phyloP scores from a whole-genome alignment of 2,329 filamentous ascomycete species.

The Emergomyces pasteurianus region DNA sequence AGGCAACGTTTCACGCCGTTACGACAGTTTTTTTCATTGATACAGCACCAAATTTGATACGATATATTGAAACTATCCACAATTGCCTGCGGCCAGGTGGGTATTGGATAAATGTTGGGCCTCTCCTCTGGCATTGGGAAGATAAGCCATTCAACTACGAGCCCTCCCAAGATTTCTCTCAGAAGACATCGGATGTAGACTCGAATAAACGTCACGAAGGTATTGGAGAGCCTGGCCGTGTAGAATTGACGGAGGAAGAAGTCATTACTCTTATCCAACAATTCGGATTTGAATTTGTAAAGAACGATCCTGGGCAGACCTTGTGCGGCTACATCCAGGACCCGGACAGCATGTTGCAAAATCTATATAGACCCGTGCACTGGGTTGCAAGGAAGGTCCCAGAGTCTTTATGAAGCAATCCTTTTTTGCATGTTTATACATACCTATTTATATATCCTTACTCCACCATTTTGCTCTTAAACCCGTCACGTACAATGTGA shows the following conservation, averaged over 20 bases:
- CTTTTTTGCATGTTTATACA: no score
- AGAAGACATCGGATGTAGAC: conserved; percentile 25
- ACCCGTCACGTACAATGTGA: not conserved
- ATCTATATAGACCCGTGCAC: conserved; percentile 63
- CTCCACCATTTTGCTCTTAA: not conserved
- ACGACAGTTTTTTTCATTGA: conserved; percentile 93
- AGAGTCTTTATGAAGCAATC: not conserved
- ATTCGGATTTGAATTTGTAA: conserved; percentile 66
- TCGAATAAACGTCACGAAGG: conserved; percentile 37
- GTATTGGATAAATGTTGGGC: conserved; percentile 79
- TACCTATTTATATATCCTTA: not conserved
- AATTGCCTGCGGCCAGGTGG: conserved; percentile 68
- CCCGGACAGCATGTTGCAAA: conserved; percentile 71
- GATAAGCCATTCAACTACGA: conserved; percentile 40
- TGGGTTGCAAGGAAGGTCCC: conserved; percentile 69
- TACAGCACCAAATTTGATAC: conserved; percentile 83
- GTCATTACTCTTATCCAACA: conserved; percentile 61
- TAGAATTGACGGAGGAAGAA: conserved; percentile 85
- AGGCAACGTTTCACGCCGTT: conserved; percentile 62
- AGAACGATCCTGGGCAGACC: conserved; percentile 42
- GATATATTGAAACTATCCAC: conserved; percentile 73
- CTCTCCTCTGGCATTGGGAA: conserved; percentile 91
- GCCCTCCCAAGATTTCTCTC: not conserved
- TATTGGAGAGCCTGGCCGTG: conserved; percentile 77
- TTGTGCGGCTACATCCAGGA: conserved; percentile 73